Conservation (phyloP, 73 alveolate species). For the Paramecium biaurelia region DNA sequence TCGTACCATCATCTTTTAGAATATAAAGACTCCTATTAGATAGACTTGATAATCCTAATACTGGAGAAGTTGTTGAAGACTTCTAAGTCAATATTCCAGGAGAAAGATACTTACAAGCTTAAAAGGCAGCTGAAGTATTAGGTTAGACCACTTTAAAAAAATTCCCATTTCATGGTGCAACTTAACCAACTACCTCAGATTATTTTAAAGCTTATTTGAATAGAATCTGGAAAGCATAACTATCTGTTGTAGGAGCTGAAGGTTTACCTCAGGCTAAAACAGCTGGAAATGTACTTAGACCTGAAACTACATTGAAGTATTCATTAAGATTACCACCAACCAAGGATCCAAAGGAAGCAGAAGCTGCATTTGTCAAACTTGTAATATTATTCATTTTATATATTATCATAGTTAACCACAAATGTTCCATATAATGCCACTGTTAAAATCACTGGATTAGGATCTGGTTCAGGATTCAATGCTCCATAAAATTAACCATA, state of each 20-base stretch:
- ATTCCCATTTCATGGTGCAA: conserved; percentile 27
- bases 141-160: conserved; percentile 50
- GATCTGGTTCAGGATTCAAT: conserved; percentile 79
- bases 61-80: conserved; percentile 76
- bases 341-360: conserved; percentile 77
- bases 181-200: conserved; percentile 41
- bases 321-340: conserved; percentile 95
- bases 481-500: conserved; percentile 44
- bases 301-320: conserved; percentile 76
- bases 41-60: conserved; percentile 86
- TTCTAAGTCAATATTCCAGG: conserved; percentile 58
- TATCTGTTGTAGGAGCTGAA: conserved; percentile 83
- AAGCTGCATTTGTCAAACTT: conserved; percentile 65
- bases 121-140: conserved; percentile 69
- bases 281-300: conserved; percentile 93
- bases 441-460: conserved; percentile 63
- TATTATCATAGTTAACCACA: conserved; percentile 61
- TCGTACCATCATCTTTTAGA: conserved; percentile 92
- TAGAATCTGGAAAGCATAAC: conserved; percentile 83
- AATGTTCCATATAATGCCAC: conserved; percentile 88
- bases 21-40: conserved; percentile 81
- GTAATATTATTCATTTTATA: background rate
- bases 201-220: conserved; percentile 53
- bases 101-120: conserved; percentile 69
- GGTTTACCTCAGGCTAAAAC: conserved; percentile 86